Conservation (phyloP, 306 rosid genomes). For the Rosa persica region DNA sequence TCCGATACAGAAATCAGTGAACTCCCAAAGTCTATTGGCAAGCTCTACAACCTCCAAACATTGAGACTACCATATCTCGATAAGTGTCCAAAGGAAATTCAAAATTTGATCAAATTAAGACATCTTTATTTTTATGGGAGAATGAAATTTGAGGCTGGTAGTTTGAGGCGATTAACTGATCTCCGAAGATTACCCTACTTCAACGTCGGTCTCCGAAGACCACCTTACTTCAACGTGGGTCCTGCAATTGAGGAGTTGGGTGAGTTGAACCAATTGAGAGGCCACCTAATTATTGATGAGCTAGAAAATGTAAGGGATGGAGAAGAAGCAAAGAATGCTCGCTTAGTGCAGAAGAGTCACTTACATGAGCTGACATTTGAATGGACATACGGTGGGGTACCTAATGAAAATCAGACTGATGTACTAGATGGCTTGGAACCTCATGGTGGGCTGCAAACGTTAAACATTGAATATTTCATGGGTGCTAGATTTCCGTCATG, state of each 20-base stretch:
- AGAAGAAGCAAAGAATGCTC: neutral
- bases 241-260: neutral
- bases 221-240: neutral
- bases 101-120: neutral
- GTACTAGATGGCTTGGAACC: neutral
- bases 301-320: neutral
- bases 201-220: too few relatives aligned
- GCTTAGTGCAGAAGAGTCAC: neutral
- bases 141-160: neutral
- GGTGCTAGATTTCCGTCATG: neutral
- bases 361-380: too few relatives aligned
- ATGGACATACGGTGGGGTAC: too few relatives aligned
- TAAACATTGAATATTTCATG: neutral
- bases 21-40: slow-evolving; percentile 7
- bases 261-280: neutral
- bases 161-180: neutral
- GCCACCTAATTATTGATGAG: neutral
- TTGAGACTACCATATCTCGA: neutral
- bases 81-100: neutral
- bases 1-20: neutral
- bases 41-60: neutral
- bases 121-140: neutral
- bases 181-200: neutral
- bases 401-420: neutral
- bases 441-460: neutral